These are phyloP conservation scores for Lipomyces starkeyi DNA, from an alignment of 805 yeast species.

Conservation along the genomic window DNA sequence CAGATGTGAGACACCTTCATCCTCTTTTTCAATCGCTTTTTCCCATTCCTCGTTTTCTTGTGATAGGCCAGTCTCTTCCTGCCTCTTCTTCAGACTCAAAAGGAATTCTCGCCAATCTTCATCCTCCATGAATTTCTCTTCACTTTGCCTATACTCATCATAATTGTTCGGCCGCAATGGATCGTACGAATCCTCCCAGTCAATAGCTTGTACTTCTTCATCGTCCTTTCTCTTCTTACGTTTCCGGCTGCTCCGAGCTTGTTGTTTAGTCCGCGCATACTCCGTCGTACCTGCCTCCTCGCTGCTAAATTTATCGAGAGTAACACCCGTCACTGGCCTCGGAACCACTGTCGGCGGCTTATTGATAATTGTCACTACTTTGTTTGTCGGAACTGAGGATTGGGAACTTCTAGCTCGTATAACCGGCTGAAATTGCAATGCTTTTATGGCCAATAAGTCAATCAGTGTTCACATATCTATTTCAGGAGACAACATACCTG, in stretches of 20 bases:
- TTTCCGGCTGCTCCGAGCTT: slow-evolving; percentile 4
- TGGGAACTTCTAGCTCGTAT: slow-evolving; percentile 9
- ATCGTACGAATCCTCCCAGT: slow-evolving; percentile 39
- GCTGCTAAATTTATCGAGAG: slow-evolving; percentile 1
- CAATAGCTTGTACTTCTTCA: slow-evolving; percentile 13
- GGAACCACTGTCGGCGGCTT: slow-evolving; percentile 22
- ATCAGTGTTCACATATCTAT: neutral
- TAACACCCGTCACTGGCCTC: slow-evolving; percentile 8
- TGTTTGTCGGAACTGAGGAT: slow-evolving; percentile 1
- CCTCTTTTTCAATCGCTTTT: neutral
- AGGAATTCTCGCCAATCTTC: slow-evolving; percentile 39
- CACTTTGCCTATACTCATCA: slow-evolving; percentile 35
- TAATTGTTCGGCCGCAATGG: slow-evolving; percentile 34
- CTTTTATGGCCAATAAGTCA: slow-evolving; percentile 2
- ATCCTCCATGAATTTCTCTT: slow-evolving; percentile 36
- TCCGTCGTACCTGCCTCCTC: neutral
- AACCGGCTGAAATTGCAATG: slow-evolving; percentile 31
- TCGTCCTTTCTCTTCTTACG: slow-evolving; percentile 17
- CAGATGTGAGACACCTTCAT: neutral
- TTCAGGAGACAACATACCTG: slow-evolving; percentile 16
- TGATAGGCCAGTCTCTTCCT: neutral
- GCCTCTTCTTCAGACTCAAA: slow-evolving; percentile 20
- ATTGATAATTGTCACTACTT: slow-evolving; percentile 18
- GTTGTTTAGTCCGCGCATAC: neutral
- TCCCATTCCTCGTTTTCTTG: slow-evolving; percentile 3